Evolutionary conservation across 176 grass and related monocot genomes (phyloP).

Genomic region (Secale cereale): DNA sequence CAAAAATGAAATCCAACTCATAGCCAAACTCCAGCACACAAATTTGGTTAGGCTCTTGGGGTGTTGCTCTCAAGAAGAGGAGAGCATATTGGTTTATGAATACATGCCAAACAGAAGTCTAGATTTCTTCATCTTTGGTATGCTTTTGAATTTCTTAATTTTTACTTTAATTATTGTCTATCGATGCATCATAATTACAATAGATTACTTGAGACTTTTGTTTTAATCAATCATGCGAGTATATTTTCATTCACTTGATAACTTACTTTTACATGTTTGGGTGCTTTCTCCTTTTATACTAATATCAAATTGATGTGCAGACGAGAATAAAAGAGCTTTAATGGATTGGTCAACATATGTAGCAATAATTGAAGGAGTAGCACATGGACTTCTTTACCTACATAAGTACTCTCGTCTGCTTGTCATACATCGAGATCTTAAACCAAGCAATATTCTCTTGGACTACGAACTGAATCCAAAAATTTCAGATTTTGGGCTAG

Average conservation of each 20-base stretch:
- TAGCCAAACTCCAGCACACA: slow-evolving; percentile 7
- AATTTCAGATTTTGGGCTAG: slow-evolving; percentile 31
- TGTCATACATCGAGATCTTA: too few species aligned
- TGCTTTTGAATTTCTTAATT: background rate
- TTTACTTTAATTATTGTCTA: background rate
- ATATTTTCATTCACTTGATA: too few species aligned
- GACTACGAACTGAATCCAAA: slow-evolving; percentile 23
- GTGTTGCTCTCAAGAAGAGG: slow-evolving; percentile 35
- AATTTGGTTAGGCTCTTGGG: slow-evolving; percentile 16
- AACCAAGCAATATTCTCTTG: slow-evolving; percentile 21
- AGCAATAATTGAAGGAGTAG: background rate
- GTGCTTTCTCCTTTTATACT: too few species aligned
- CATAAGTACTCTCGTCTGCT: too few species aligned
- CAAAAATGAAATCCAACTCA: slow-evolving; percentile 5
- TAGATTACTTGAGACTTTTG: too few species aligned
- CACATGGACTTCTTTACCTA: too few species aligned
- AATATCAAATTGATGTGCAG: background rate
- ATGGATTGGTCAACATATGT: background rate
- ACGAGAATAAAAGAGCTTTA: background rate
- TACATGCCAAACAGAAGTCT: slow-evolving; percentile 66
- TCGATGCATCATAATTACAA: too few species aligned
- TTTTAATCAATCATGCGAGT: too few species aligned
- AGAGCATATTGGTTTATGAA: slow-evolving; percentile 61
- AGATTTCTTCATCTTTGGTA: slow-evolving; percentile 61
- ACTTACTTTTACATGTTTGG: too few species aligned